These are phyloP conservation scores for Camelina hispida DNA, from an alignment of 345 rosid species.

Conservation along the genomic window DNA sequence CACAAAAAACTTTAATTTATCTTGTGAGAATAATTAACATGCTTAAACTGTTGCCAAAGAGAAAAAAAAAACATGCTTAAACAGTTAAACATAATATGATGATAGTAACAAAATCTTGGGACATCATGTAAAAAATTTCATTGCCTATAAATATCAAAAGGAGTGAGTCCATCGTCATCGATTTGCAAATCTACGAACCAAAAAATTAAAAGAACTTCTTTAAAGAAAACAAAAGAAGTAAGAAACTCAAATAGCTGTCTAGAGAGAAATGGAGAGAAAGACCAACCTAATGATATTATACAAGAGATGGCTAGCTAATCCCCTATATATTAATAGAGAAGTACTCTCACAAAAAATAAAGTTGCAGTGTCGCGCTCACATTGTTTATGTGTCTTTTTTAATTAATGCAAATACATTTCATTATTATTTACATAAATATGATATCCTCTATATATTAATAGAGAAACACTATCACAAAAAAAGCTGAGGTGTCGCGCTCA, in stretches of 20 bases:
- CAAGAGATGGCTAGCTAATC: slow-evolving; percentile 12
- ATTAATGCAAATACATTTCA: too few relatives aligned
- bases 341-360: too few relatives aligned
- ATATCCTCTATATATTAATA: too few relatives aligned
- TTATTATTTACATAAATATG: too few relatives aligned
- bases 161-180: not conserved
- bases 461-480: too few relatives aligned
- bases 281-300: too few relatives aligned
- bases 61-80: not conserved
- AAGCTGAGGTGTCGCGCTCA: too few relatives aligned
- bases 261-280: too few relatives aligned
- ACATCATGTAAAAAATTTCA: not conserved
- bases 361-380: too few relatives aligned
- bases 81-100: not conserved
- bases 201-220: not conserved
- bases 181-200: not conserved
- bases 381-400: too few relatives aligned
- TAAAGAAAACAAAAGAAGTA: not conserved
- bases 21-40: not conserved
- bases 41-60: not conserved
- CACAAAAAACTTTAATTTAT: not conserved
- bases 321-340: too few relatives aligned
- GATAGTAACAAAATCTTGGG: not conserved
- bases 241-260: not conserved
- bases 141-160: not conserved